A percentile compares a stretch with the other conserved stretches of the same genome.
Evolutionary conservation across 257 asterid species (phyloP).

Genomic region (Primulina huaijiensis): DNA sequence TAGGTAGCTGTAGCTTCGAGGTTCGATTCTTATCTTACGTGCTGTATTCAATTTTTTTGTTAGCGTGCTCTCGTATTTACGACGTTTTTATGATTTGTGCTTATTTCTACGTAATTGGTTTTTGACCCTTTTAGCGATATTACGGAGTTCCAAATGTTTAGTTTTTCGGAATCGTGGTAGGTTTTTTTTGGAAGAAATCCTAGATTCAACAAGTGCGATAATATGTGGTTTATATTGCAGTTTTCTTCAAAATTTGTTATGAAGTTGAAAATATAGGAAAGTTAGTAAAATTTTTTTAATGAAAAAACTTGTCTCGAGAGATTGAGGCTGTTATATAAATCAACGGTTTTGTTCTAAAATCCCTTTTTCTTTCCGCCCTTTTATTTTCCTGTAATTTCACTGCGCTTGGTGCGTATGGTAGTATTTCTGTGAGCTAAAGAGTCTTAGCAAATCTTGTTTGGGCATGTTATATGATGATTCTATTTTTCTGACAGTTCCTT

Average conservation of each 20-base stretch:
- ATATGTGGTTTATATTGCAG: not conserved
- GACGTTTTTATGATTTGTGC: not conserved
- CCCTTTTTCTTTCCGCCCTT: not conserved
- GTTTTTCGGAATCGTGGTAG: not conserved
- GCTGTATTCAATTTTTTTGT: not conserved
- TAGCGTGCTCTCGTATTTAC: not conserved
- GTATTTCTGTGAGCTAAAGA: not conserved
- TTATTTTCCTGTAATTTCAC: not conserved
- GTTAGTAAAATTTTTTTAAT: not conserved
- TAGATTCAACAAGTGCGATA: not conserved
- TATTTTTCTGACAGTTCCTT: constrained; percentile 2
- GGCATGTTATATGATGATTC: not conserved
- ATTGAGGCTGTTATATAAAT: not conserved
- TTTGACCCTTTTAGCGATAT: not conserved
- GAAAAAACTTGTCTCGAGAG: not conserved
- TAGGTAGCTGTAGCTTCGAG: constrained; percentile 28
- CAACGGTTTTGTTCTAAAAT: not conserved
- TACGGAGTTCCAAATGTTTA: too few relatives aligned
- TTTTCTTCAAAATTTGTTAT: too few relatives aligned
- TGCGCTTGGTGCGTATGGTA: not conserved
- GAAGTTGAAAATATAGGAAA: not conserved
- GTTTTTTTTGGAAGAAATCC: not conserved
- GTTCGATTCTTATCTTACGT: constrained; percentile 6
- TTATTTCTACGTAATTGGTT: not conserved
- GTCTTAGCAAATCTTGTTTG: not conserved